Base-by-base conservation (phyloP, 2,329 filamentous ascomycete genomes). In the Aspergillus sp. region DNA sequence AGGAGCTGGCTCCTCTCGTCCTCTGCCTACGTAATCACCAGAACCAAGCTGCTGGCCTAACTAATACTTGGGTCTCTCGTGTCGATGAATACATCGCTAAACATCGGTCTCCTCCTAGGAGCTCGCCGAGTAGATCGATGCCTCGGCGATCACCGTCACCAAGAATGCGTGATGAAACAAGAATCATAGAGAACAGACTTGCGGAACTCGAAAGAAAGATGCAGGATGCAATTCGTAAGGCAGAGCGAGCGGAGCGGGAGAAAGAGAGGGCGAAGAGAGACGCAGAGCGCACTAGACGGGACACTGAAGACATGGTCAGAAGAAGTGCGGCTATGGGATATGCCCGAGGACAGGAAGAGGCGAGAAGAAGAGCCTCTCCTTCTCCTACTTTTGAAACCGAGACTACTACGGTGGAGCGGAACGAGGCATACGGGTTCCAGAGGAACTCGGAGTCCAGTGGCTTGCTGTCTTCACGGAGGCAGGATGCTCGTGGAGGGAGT, bases 21-120 rank as follows among this genome's bases (percentile, higher is more conserved):
- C 47, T 72, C 27, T 71, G 70, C 53, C 64, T 10, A 21, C 32
- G 48, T 2, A 62, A 44, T 3, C 69, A 71, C 48, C 66, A 70
- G 36, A 25, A 25, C 3, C 38, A 50, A 17, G 47, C 47, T 19
- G 23, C 3, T 2, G 7, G 10, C 17, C 11, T 50, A 15, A 27
- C 15, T 10, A 7, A 19, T 11, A 10, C 2, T 5, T 50, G 47
- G 47, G 27, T 17, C 25, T 17, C 15, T 11, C 25, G 11, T 7
- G 47, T 50, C 15, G 17, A 27, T 10, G 5, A 4, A 3, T 50
- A 32, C 8, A 10, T 50, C 7, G 25, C 6, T 5, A 6, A 3
- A 17, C 13, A 17, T 21, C 8, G 2, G 8, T 17, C 8, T 30
- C 5, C 47, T 17, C 10, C 47, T 2, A 32, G 8, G 10, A 10